These are phyloP conservation scores for Berkeleyomyces basicola DNA, from an alignment of 2,329 filamentous ascomycete species.

Conservation along the genomic window DNA sequence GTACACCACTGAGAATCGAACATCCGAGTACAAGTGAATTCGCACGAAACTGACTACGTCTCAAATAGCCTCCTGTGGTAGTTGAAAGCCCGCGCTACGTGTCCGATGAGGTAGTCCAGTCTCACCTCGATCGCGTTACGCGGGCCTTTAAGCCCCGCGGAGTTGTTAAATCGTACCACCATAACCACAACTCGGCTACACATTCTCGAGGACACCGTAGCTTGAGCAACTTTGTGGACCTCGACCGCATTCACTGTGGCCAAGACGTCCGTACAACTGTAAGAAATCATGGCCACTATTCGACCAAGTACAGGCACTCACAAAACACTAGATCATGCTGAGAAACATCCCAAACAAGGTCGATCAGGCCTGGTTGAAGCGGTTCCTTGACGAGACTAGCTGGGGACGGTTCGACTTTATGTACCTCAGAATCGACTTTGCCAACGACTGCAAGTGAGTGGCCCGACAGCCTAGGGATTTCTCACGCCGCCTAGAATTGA, in stretches of 20 bases:
- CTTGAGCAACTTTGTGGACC: conserved; percentile 28
- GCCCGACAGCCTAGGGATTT: not conserved
- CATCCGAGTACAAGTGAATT: not conserved
- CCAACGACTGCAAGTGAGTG: conserved; percentile 66
- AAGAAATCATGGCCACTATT: conserved; percentile 20
- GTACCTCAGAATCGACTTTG: conserved; percentile 82
- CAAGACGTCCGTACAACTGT: conserved; percentile 58
- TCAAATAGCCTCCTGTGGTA: not conserved
- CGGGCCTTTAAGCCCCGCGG: not conserved
- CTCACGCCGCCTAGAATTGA: conserved; percentile 17
- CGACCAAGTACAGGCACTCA: not conserved
- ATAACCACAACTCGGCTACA: not conserved
- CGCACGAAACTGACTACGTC: not conserved
- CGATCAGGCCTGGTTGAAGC: conserved; percentile 59
- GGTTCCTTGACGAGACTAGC: conserved; percentile 61
- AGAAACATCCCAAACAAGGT: conserved; percentile 91
- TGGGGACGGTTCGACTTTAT: conserved; percentile 83
- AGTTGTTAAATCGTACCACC: not conserved
- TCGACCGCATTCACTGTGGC: conserved; percentile 28
- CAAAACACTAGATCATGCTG: conserved; percentile 59
- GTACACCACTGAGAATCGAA: not conserved
- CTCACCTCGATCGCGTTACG: not conserved
- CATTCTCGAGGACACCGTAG: conserved; percentile 19
- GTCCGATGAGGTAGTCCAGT: not conserved
- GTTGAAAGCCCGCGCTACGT: not conserved